Base-by-base conservation (phyloP, 306 rosid species). In the Canavalia ensiformis region DNA sequence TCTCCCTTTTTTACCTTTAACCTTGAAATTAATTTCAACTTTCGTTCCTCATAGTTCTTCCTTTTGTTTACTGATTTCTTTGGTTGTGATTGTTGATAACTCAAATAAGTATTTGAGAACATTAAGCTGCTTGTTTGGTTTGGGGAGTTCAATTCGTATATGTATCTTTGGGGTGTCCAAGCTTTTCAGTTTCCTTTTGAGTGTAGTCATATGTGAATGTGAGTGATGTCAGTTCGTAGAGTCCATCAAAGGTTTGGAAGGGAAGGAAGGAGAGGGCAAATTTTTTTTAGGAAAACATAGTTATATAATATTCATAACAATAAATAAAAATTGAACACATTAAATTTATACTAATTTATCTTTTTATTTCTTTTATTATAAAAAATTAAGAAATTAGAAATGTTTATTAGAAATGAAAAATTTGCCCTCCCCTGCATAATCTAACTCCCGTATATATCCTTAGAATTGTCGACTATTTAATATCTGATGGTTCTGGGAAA, bases 81-180 rank as follows among this genome's bases (percentile, higher is more conserved):
- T 67, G 1, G 51, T 7, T 65, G 75, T 51, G 8, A 49, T 82
- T 79, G 8, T 82, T 55, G 28, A 31, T 68, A n/a, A 42, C 73
- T 79, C 60, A 35, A 1, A 68, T 62, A 4, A 62, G 44, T 54
- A n/a, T 46, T 46, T 77, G 9, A 1, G 54, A 51, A 33, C 1
- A 57, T 42, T 60, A 30, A 44, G 6, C 31, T 67, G 77, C 8
- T 50, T 25, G 33, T 31, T 67, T 44, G 74, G 54, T 51, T 81
- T 85, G n/a, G 33, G 42, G 33, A 58, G 47, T 82, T 75, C 30
- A 63, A 59, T 81, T 77, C 56, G 6, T 35, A 7, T 46, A 0
- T 47, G 33, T 28, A 28, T 41, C 11, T 70, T 39, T 44, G 37
- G 8, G 59, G 58, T 56, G 69, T 41, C 31, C 6, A 7, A 83